Evolutionary conservation across 2,329 filamentous ascomycete genomes (phyloP).

Genomic region (Xenoacremonium recifei): DNA sequence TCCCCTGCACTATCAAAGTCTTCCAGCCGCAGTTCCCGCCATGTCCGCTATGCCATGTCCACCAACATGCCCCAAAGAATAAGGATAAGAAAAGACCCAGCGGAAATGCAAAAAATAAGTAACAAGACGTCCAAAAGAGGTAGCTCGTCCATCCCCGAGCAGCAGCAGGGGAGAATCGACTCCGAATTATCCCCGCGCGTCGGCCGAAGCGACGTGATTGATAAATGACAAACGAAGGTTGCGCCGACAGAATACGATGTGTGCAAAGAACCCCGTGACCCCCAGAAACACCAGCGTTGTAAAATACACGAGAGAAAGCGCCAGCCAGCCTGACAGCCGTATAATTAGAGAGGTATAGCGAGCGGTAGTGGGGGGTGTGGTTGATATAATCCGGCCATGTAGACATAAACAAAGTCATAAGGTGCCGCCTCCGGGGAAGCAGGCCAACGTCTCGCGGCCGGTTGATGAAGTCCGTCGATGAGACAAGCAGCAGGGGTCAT

Average conservation of each 20-base stretch:
- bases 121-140: conserved; percentile 2
- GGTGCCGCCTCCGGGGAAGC: background rate
- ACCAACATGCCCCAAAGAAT: conserved; percentile 1
- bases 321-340: conserved; percentile 8
- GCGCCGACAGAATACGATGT: too few relatives aligned
- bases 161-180: too few relatives aligned
- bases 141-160: too few relatives aligned
- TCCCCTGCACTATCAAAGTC: conserved; percentile 3
- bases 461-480: too few relatives aligned
- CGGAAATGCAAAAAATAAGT: conserved; percentile 1
- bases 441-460: too few relatives aligned
- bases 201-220: conserved; percentile 4
- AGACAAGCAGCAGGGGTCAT: too few relatives aligned
- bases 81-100: background rate
- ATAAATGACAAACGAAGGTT: conserved; percentile 2
- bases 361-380: background rate
- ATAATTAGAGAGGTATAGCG: background rate
- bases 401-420: background rate
- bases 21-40: background rate
- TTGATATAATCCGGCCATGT: background rate
- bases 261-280: background rate
- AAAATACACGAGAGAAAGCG: background rate
- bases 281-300: background rate
- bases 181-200: background rate
- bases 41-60: background rate